These are phyloP conservation scores for Ampelomyces quisqualis DNA, from an alignment of 2,329 filamentous ascomycete species.

Conservation along the genomic window DNA sequence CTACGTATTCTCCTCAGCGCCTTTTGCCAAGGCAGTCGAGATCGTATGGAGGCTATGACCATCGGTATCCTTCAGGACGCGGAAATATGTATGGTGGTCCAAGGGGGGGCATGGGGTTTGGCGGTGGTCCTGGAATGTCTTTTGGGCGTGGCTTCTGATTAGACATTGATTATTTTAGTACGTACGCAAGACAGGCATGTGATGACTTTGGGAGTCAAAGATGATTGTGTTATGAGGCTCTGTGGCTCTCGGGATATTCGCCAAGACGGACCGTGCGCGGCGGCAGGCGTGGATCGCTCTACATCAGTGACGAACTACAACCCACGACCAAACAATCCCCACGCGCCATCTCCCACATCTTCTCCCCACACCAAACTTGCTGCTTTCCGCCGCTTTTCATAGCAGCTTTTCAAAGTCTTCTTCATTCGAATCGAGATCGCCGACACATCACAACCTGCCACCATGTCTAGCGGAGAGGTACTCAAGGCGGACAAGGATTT, in stretches of 20 bases:
- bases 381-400: neutral
- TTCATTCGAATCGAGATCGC: constrained; percentile 1
- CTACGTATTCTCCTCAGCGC: too few species aligned
- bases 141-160: too few species aligned
- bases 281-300: constrained; percentile 12
- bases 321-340: constrained; percentile 18
- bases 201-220: neutral
- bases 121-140: too few species aligned
- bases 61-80: too few species aligned
- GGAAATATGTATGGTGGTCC: too few species aligned
- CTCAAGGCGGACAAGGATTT: constrained; percentile 98
- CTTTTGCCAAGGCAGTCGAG: too few species aligned
- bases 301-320: constrained; percentile 20
- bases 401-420: neutral
- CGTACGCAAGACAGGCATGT: too few species aligned
- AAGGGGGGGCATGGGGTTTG: too few species aligned
- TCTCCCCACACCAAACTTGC: neutral
- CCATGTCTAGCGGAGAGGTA: constrained; percentile 75
- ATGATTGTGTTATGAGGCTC: neutral
- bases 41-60: too few species aligned
- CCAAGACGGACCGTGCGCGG: constrained; percentile 10
- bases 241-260: constrained; percentile 17
- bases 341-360: constrained; percentile 7
- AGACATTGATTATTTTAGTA: too few species aligned
- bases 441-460: constrained; percentile 28